phyloP scores from a whole-genome alignment of 2,329 filamentous ascomycete genomes.

The Dactylellina leptospora region DNA sequence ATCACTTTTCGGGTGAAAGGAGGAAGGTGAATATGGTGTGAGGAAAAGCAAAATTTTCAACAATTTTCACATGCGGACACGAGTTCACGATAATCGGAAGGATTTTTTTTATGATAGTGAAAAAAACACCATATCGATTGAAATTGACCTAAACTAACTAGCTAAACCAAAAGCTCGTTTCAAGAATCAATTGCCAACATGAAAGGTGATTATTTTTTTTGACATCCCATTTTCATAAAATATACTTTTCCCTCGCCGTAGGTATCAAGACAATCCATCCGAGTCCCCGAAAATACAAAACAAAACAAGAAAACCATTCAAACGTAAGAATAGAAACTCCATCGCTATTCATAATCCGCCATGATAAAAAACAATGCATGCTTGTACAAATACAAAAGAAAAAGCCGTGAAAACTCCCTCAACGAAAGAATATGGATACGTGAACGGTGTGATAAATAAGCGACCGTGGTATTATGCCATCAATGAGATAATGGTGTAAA shows the following conservation, averaged over 20 bases:
- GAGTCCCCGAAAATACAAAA: conserved; percentile 32
- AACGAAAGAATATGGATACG: conserved; percentile 16
- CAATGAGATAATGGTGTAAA: conserved; percentile 7
- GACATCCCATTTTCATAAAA: conserved; percentile 41
- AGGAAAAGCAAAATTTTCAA: no score
- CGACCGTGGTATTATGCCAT: conserved; percentile 49
- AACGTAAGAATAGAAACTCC: conserved; percentile 20
- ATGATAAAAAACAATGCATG: conserved; percentile 1
- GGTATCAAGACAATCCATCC: conserved; percentile 45
- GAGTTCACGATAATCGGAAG: no score
- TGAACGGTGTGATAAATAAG: conserved; percentile 26
- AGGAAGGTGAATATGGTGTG: no score
- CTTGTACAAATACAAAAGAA: conserved; percentile 5
- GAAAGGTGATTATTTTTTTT: conserved; percentile 41
- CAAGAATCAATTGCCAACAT: conserved; percentile 6
- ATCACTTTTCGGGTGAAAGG: no score
- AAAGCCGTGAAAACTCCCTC: conserved; percentile 28
- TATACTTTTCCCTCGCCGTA: conserved; percentile 26
- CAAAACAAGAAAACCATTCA: not conserved
- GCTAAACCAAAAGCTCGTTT: conserved; percentile 7
- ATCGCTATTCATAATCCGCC: conserved; percentile 19
- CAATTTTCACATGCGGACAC: no score
- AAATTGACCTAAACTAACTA: conserved; percentile 16
- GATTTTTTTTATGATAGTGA: no score
- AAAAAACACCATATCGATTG: conserved; percentile 2